Evolutionary conservation across 2,329 filamentous ascomycete species (phyloP), one percentile per base, ranked within the genome.

Genomic region (Aureobasidium leucospermi): DNA sequence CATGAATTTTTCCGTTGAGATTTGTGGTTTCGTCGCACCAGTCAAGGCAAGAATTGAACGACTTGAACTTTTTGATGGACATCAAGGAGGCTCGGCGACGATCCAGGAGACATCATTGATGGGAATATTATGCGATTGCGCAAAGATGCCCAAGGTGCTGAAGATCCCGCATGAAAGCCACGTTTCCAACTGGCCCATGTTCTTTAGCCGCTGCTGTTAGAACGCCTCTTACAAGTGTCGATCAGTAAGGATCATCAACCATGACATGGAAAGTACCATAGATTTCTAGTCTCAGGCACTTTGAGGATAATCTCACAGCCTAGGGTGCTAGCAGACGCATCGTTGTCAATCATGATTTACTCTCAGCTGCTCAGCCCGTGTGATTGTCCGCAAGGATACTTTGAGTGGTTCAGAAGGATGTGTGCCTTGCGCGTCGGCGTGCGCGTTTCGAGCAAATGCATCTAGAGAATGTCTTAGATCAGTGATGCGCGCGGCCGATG

Each of bases 171-270:
- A n/a, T 34, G 51, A 55, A 55, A 56, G 41, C 39, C 52, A 56
- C 52, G 52, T 56, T 56, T 46, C 41, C 52, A 56, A 56, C 52
- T 56, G 52, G 41, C 28, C 52, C 52, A 56, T 45, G 52, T 56
- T 38, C 52, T 42, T 55, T 42, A 55, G 51, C 51, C 51, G 51
- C 51, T 23, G 51, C 51, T 43, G 38, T 19, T 36, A 16, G 47
- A 36, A 46, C 52, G 52, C 52, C 52, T 57, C 52, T 57, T 57
- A 32, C 52, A 32, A 29, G 9, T 29, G 53, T 34, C 43, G 43
- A 57, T 57, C 53, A 23, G 9, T 8, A 31, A 49, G 28, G 52
- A 56, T 56, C 52, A 46, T 34, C 39, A 29, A 36, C 16, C 52
- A 45, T 46, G 31, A 6, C 19, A 16, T 56, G 38, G 51, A 32